Percentiles rank a stretch among this genome's conserved stretches.
Conservation (phyloP, 345 rosid species). For the Pistacia integerrima region DNA sequence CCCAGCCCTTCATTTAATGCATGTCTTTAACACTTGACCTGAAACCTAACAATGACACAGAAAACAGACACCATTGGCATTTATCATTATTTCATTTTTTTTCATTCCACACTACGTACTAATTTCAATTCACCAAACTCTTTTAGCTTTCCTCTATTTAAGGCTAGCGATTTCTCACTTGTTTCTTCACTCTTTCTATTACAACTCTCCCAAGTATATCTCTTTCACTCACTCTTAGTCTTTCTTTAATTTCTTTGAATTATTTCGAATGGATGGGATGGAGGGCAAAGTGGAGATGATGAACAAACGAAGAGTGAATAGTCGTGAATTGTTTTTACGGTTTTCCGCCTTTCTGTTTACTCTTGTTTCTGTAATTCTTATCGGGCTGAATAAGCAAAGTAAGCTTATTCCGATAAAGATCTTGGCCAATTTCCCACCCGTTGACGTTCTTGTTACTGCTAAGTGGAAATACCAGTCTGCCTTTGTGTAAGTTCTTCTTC, state of each 20-base stretch:
- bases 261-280: conserved; percentile 31
- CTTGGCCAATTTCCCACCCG: conserved; percentile 47
- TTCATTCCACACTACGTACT: not conserved
- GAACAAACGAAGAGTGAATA: conserved; percentile 13
- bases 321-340: conserved; percentile 40
- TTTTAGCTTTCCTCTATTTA: not conserved
- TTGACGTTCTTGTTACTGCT: conserved; percentile 51
- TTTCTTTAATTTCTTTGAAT: not conserved
- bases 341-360: conserved; percentile 52
- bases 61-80: not conserved
- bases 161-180: not conserved
- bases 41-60: not conserved
- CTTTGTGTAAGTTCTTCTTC: conserved; percentile 50
- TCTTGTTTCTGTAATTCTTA: conserved; percentile 43
- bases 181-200: no score
- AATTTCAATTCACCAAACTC: no score
- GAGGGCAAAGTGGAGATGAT: conserved; percentile 28
- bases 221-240: not conserved
- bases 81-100: not conserved
- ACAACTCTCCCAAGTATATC: not conserved
- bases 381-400: conserved; percentile 56
- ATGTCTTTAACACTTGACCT: not conserved
- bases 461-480: conserved; percentile 63
- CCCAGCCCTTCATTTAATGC: not conserved
- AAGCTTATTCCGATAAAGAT: conserved; percentile 43